phyloP scores from a whole-genome alignment of 176 grass and related monocot species.

The Pharus latifolius region DNA sequence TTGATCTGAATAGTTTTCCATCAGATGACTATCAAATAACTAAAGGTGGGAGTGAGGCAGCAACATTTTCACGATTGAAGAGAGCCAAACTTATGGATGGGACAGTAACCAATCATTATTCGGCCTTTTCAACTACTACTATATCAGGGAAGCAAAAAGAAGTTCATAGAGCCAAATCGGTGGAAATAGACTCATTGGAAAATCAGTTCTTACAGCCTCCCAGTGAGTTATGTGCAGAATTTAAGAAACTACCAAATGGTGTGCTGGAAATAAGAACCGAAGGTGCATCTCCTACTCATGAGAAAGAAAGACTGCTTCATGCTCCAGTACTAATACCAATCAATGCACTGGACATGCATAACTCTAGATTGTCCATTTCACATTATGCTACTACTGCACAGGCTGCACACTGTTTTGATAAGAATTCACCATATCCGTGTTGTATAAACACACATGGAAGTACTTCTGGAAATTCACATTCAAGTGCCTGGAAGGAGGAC shows the following conservation, averaged over 20 bases:
- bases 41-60: neutral
- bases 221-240: neutral
- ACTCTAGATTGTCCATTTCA: conserved; percentile 6
- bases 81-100: conserved; percentile 28
- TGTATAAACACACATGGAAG: conserved; percentile 16
- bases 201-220: conserved; percentile 13
- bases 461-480: neutral
- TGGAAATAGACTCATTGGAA: conserved; percentile 19
- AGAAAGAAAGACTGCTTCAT: conserved; percentile 5
- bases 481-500: neutral
- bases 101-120: conserved; percentile 3
- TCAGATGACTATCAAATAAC: conserved; percentile 20
- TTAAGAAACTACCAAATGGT: conserved; percentile 36
- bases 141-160: conserved; percentile 42
- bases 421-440: conserved; percentile 23
- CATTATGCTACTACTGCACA: conserved; percentile 27
- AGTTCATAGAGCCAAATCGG: conserved; percentile 22
- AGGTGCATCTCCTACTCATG: conserved; percentile 7
- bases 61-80: conserved; percentile 27
- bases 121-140: no score
- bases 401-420: conserved; percentile 7
- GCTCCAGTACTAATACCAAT: conserved; percentile 12
- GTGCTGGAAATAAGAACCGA: conserved; percentile 58
- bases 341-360: conserved; percentile 21
- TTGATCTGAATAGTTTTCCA: conserved; percentile 37